These are phyloP conservation scores for Haberlea rhodopensis DNA, from an alignment of 257 asterid species.

Conservation along the genomic window DNA sequence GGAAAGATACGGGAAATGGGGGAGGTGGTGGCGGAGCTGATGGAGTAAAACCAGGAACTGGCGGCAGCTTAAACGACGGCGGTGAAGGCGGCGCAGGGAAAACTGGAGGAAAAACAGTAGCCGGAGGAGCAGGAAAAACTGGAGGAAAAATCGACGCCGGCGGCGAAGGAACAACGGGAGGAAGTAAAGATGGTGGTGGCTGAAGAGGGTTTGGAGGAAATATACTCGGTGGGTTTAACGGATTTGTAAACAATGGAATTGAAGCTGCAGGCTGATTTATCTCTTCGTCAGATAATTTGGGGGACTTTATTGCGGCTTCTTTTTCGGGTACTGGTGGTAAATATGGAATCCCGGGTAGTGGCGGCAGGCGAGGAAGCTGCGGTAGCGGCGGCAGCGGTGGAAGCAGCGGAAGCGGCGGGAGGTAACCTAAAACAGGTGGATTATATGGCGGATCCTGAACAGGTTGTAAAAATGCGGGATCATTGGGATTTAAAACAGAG, in stretches of 20 bases:
- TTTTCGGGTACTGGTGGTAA: conserved; percentile 34
- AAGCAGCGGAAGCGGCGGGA: conserved; percentile 36
- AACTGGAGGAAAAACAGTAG: conserved; percentile 41
- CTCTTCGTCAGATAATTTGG: background rate
- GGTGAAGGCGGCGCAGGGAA: conserved; percentile 46
- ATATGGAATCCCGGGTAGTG: conserved; percentile 50
- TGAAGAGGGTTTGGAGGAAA: conserved; percentile 43
- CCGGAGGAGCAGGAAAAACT: conserved; percentile 33
- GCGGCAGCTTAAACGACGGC: conserved; percentile 37
- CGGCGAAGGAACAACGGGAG: conserved; percentile 36
- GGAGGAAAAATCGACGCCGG: conserved; percentile 32
- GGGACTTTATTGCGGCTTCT: conserved; percentile 10
- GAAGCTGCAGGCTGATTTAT: conserved; percentile 16
- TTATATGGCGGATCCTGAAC: conserved; percentile 23
- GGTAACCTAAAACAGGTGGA: conserved; percentile 24
- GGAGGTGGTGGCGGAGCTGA: conserved; percentile 50
- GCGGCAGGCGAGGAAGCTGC: conserved; percentile 57
- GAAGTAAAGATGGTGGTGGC: conserved; percentile 51
- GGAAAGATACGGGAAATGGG: conserved; percentile 39
- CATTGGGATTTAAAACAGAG: conserved; percentile 36
- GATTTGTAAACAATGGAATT: conserved; percentile 41
- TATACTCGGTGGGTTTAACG: conserved; percentile 21
- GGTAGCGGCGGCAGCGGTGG: conserved; percentile 51
- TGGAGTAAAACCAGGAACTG: conserved; percentile 55
- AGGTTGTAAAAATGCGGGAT: background rate